phyloP scores from a whole-genome alignment of 2,329 filamentous ascomycete genomes.

The Colletotrichum sp. region DNA sequence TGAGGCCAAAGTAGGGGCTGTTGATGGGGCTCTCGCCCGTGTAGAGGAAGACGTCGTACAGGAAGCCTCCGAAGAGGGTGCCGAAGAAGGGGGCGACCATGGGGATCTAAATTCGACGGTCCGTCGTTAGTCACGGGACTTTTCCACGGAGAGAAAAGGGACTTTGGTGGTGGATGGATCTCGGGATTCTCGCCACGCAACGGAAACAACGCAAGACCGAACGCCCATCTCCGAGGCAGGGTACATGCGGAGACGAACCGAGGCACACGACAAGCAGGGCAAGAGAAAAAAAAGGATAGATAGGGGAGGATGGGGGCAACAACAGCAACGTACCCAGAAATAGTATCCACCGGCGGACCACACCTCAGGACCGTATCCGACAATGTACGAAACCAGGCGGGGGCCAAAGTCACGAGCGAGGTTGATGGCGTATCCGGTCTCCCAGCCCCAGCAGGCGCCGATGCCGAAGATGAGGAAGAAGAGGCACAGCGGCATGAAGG shows the following conservation, averaged over 20 bases:
- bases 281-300: not conserved
- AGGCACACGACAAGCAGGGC: not conserved
- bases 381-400: constrained; percentile 67
- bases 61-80: constrained; percentile 65
- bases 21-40: constrained; percentile 75
- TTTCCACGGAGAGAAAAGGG: not conserved
- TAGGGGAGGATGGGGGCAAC: not conserved
- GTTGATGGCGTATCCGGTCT: constrained; percentile 80
- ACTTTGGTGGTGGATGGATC: not conserved
- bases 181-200: not conserved
- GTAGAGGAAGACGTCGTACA: constrained; percentile 74
- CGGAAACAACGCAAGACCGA: not conserved
- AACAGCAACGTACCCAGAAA: constrained; percentile 64
- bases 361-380: constrained; percentile 72
- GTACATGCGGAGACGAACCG: not conserved
- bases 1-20: constrained; percentile 68
- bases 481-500: constrained; percentile 63
- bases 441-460: constrained; percentile 76
- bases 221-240: not conserved
- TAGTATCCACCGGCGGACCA: constrained; percentile 74
- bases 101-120: constrained; percentile 57
- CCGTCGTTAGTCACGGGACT: not conserved
- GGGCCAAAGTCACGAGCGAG: constrained; percentile 76
- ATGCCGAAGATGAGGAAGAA: constrained; percentile 79
- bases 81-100: constrained; percentile 75